Conservation (phyloP, 1,284 basidiomycete genomes). For the Fomes fomentarius region DNA sequence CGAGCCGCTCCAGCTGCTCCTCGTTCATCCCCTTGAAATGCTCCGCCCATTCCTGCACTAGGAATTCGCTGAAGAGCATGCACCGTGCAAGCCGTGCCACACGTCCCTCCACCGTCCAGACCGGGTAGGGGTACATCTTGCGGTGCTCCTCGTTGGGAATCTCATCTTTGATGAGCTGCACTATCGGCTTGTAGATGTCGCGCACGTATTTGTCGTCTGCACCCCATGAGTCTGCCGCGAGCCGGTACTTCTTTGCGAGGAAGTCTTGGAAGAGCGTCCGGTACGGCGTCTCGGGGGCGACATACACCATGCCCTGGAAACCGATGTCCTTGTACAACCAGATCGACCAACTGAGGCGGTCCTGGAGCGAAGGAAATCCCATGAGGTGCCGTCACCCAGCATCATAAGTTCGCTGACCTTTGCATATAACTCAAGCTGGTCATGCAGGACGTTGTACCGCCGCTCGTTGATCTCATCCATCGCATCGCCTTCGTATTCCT, state of each 20-base stretch:
- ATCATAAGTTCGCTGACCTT: slow-evolving; percentile 26
- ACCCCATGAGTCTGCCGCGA: slow-evolving; percentile 72
- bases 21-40: slow-evolving; percentile 57
- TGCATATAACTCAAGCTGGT: slow-evolving; percentile 53
- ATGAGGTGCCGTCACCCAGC: background rate
- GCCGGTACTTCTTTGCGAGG: slow-evolving; percentile 60
- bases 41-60: slow-evolving; percentile 68
- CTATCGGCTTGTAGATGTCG: slow-evolving; percentile 60
- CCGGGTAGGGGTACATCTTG: slow-evolving; percentile 51
- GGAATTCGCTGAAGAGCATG: slow-evolving; percentile 66
- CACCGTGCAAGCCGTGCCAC: slow-evolving; percentile 58
- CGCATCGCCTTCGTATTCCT: slow-evolving; percentile 56
- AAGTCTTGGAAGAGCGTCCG: slow-evolving; percentile 49
- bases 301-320: slow-evolving; percentile 57
- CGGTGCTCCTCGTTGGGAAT: slow-evolving; percentile 42
- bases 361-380: slow-evolving; percentile 25
- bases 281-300: slow-evolving; percentile 50
- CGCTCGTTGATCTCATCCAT: slow-evolving; percentile 68
- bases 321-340: slow-evolving; percentile 66
- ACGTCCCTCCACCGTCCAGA: slow-evolving; percentile 50
- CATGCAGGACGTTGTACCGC: slow-evolving; percentile 57
- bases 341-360: slow-evolving; percentile 53
- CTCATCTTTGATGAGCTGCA: slow-evolving; percentile 51
- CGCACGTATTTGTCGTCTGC: slow-evolving; percentile 58
- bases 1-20: slow-evolving; percentile 61